Evolutionary conservation across 1,139 yeast genomes (phyloP).

Genomic region (Suhomyces yuchorum): DNA sequence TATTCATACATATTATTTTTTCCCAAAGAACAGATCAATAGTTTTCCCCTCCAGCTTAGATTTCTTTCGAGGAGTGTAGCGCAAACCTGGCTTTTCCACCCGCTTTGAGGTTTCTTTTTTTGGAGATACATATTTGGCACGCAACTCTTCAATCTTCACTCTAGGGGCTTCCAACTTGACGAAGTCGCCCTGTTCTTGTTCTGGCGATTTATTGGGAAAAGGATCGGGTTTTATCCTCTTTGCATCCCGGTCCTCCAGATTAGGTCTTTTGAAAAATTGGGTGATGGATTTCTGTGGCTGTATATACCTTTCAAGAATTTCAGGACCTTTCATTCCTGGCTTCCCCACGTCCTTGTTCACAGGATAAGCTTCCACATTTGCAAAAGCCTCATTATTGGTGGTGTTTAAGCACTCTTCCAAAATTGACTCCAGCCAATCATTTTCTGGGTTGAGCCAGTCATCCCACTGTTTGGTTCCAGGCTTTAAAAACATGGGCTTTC

Average conservation of each 20-base stretch:
- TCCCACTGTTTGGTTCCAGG: conserved; percentile 61
- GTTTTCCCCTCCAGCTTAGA: neutral
- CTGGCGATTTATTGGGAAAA: neutral
- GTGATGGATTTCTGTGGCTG: conserved; percentile 28
- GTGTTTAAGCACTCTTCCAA: conserved; percentile 43
- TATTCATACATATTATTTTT: neutral
- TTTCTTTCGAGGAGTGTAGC: conserved; percentile 4
- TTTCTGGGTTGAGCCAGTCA: conserved; percentile 59
- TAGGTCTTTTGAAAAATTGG: conserved; percentile 28
- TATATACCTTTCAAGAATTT: conserved; percentile 20
- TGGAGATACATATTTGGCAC: neutral
- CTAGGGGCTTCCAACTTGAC: neutral
- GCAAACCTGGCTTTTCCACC: neutral
- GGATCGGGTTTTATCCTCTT: neutral
- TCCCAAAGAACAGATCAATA: conserved; percentile 1
- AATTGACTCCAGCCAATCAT: conserved; percentile 38
- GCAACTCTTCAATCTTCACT: neutral
- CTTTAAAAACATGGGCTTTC: conserved; percentile 74
- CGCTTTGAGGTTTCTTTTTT: neutral
- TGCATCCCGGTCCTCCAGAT: neutral
- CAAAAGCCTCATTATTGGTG: conserved; percentile 41
- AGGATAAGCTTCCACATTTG: conserved; percentile 49
- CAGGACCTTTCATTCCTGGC: conserved; percentile 26
- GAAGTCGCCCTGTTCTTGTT: neutral
- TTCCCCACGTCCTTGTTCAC: conserved; percentile 72